Evolutionary conservation across 2,329 filamentous ascomycete species (phyloP), one percentile per base, ranked within the genome.

Genomic region (Domatiomyces globalis): DNA sequence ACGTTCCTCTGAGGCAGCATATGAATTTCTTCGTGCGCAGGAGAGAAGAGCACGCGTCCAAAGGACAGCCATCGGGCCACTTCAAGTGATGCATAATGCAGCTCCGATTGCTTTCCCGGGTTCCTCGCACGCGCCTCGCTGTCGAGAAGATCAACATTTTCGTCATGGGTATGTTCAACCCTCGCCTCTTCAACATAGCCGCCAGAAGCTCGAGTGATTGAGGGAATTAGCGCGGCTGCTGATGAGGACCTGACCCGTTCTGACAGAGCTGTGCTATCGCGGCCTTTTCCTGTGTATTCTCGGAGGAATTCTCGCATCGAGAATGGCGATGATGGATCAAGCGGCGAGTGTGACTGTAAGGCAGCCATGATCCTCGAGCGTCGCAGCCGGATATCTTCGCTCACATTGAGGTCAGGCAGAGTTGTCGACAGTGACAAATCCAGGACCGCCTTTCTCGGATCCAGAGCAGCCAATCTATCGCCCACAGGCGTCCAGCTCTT

Each of bases 261-360:
- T 5, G 53, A 54, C 8, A 58, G 58, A 33, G 56, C 57, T n/a
- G 49, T 50, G 39, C 57, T 62, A 15, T 59, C 59, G 12, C 60
- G 60, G 39, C 59, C 58, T 7, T 58, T 56, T 39, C 64, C 69
- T 25, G 69, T 71, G 57, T 78, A 75, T n/a, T 70, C 71, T 43
- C 71, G 71, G 42, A 76, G 67, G 43, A 77, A 70, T 19, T 79
- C 75, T 44, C 71, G 73, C 42, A 78, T 67, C 1, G 77, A 77
- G 19, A 73, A 67, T 17, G 76, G 73, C 1, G 74, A 75, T 2
- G 72, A 72, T 1, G 73, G 73, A 15, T 68, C 69, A 46, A 71
- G 33, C 15, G 33, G 33, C 12, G 33, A 66, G 0, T 73, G 71
- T 0, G 71, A 68, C 53, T 74, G 73, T 27, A 77, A 58, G 2